Evolutionary conservation across 352 stramenopile species (phyloP), one percentile per base, ranked within the genome.

Genomic region (Hyaloperonospora arabidopsidis): DNA sequence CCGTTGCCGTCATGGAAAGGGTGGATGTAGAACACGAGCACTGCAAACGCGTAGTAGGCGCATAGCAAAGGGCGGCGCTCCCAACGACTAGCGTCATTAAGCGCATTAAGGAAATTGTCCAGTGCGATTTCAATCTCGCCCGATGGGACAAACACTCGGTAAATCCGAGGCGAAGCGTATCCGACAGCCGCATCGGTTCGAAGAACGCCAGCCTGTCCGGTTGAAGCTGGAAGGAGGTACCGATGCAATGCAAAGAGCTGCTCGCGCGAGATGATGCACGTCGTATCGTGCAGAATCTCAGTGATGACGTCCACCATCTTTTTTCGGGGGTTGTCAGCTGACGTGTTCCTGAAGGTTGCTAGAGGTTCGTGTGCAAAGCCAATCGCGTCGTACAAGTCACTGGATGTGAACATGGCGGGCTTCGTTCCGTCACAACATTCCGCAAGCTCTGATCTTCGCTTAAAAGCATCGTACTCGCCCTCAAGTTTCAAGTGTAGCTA

Each of bases 1-100:
- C 82, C 82, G 38, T 93, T 93, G 39, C 79, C 82, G 50, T 93
- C 82, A 54, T 90, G 75, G 59, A 90, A 91, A n/a, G 81, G 81
- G 45, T 92, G 81, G 45, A 92, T 89, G 55, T 75, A 92, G 56
- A 89, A 92, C 43, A 89, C 81, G 2, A 92, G 65, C 23, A 86
- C 76, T 11, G 79, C 74, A 35, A 89, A 92, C 6, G 76, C 68
- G 49, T 89, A 92, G 60, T 92, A 92, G 0, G 77, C 81, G 34
- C 74, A 76, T 6, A 92, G 57, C 17, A 89, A 59, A n/a, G 76
- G 81, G 1, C 74, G 67, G 7, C 69, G 54, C 14, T 70, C 48
- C 70, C 75, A 84, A 1, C 44, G 61, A 8, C 55, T 64, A 0
- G 56, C 8, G 15, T 74, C 65, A 34, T 89, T 88, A 18, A 92